Conservation (phyloP, 2,329 filamentous ascomycete genomes). For the Apiospora sp. region DNA sequence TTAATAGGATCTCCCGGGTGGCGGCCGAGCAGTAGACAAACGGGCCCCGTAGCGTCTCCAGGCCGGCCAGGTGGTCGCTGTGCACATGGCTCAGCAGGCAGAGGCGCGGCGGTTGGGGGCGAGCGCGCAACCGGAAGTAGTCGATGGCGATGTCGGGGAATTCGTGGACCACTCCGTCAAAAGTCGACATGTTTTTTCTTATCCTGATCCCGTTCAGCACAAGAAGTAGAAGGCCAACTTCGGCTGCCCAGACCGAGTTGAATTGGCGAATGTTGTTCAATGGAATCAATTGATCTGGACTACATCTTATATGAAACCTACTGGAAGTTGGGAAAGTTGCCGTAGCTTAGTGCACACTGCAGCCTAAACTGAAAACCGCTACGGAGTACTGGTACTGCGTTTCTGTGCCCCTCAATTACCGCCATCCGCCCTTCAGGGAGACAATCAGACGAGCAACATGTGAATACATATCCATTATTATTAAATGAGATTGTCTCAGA, state of each 20-base stretch:
- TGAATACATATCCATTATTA: neutral
- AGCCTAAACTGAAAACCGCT: no score
- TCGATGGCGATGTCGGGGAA: slow-evolving; percentile 86
- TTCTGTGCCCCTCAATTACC: no score
- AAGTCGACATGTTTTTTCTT: slow-evolving; percentile 77
- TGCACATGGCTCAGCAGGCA: slow-evolving; percentile 94
- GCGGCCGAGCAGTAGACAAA: slow-evolving; percentile 92
- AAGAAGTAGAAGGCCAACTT: neutral
- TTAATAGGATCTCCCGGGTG: slow-evolving; percentile 81
- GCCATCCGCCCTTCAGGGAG: no score
- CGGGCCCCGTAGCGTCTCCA: slow-evolving; percentile 78
- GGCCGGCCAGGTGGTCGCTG: slow-evolving; percentile 84
- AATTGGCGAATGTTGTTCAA: no score
- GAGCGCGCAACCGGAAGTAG: slow-evolving; percentile 72
- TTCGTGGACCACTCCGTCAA: slow-evolving; percentile 75
- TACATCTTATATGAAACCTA: no score
- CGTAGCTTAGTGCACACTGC: no score
- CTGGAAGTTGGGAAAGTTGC: no score
- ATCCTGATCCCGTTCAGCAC: no score
- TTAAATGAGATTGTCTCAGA: neutral
- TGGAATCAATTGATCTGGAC: no score
- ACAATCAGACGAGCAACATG: no score
- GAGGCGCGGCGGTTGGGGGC: slow-evolving; percentile 67
- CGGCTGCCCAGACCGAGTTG: no score
- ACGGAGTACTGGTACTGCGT: no score